phyloP scores from a whole-genome alignment of 1,284 basidiomycete genomes.

The Ganoderma lingzhi region DNA sequence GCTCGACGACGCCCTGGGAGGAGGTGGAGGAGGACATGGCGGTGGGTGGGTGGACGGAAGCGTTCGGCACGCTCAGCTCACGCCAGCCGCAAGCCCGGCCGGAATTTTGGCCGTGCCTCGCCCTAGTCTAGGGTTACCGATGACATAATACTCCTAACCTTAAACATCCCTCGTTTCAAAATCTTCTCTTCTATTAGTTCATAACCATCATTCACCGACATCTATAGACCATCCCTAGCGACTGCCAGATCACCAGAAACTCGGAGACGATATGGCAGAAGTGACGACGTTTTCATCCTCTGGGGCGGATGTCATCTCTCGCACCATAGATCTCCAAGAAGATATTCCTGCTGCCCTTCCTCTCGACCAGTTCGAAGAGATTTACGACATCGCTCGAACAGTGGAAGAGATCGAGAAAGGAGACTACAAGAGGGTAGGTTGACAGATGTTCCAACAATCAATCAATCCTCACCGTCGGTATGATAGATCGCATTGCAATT shows the following conservation, averaged over 20 bases:
- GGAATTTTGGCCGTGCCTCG: constrained; percentile 17
- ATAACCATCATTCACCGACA: background rate
- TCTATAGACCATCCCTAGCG: no score
- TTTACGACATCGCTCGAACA: constrained; percentile 71
- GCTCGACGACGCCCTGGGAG: constrained; percentile 56
- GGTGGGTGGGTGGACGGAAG: constrained; percentile 30
- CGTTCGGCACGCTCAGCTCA: constrained; percentile 28
- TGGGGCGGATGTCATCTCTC: constrained; percentile 66
- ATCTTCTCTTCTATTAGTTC: background rate
- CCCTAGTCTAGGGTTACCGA: constrained; percentile 24
- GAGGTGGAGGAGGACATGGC: constrained; percentile 46
- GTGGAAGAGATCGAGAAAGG: constrained; percentile 57
- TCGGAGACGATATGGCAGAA: constrained; percentile 39
- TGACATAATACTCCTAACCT: constrained; percentile 23
- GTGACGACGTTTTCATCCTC: constrained; percentile 60
- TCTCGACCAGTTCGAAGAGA: constrained; percentile 53
- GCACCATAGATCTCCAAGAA: constrained; percentile 55
- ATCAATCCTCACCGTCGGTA: background rate
- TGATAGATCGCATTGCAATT: constrained; percentile 91
- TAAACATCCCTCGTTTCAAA: background rate
- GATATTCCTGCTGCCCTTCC: constrained; percentile 47
- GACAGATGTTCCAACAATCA: background rate
- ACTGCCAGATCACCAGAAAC: background rate
- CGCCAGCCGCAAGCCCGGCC: background rate
- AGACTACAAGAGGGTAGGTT: constrained; percentile 63